phyloP scores from a whole-genome alignment of 306 rosid genomes.

The Castanopsis chinensis region DNA sequence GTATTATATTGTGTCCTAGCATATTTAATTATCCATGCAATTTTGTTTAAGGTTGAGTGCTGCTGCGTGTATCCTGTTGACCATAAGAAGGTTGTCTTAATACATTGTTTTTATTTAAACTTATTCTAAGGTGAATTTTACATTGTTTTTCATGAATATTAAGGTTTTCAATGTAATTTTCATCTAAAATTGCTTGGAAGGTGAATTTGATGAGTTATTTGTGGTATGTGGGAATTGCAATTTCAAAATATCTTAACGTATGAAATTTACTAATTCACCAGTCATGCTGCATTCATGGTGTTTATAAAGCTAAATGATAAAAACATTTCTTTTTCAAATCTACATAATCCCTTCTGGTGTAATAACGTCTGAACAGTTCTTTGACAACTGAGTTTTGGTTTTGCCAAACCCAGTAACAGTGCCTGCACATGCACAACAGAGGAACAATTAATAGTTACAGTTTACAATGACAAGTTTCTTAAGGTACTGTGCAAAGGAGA shows the following conservation, averaged over 20 bases:
- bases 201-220: neutral
- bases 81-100: neutral
- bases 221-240: neutral
- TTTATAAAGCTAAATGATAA: neutral
- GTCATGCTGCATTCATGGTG: neutral
- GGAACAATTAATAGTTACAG: neutral
- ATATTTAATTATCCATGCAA: neutral
- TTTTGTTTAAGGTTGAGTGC: neutral
- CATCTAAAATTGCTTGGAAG: neutral
- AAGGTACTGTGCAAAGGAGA: neutral
- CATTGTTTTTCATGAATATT: neutral
- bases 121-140: neutral
- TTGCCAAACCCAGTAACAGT: neutral
- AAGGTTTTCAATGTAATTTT: neutral
- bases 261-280: neutral
- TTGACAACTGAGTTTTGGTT: neutral
- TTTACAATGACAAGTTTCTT: neutral
- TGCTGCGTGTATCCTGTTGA: neutral
- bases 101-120: neutral
- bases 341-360: neutral
- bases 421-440: neutral
- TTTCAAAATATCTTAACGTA: neutral
- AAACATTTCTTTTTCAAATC: neutral
- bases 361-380: neutral
- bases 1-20: neutral